Percentiles rank a stretch among this genome's conserved stretches.
These are phyloP conservation scores for Myxozyma kluyveri DNA, from an alignment of 805 yeast species.

Conservation along the genomic window DNA sequence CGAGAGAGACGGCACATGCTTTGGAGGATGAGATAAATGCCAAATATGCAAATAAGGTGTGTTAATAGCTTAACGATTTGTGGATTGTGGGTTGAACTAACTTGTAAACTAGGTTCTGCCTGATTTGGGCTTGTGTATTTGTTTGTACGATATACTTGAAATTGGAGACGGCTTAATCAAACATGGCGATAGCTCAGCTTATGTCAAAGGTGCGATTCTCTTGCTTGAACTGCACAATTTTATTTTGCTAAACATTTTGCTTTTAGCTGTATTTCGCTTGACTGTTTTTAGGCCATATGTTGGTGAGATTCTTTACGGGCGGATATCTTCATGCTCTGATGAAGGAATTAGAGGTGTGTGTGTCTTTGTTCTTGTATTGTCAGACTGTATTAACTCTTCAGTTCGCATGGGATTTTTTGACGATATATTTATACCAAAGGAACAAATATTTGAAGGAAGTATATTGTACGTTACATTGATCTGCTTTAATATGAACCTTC, in stretches of 20 bases:
- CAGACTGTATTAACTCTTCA: not conserved
- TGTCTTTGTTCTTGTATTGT: not conserved
- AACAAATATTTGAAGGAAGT: constrained; percentile 75
- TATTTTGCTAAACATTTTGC: not conserved
- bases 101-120: constrained; percentile 51
- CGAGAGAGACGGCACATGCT: constrained; percentile 67
- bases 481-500: not conserved
- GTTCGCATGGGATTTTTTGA: constrained; percentile 83
- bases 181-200: constrained; percentile 88
- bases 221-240: not conserved
- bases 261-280: constrained; percentile 59
- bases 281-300: constrained; percentile 89
- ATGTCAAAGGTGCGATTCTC: constrained; percentile 17
- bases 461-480: constrained; percentile 43
- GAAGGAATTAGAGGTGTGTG: constrained; percentile 72
- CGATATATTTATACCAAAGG: constrained; percentile 85
- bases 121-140: constrained; percentile 77
- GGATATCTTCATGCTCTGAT: constrained; percentile 82
- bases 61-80: not conserved
- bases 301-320: constrained; percentile 89
- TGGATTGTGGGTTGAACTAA: not conserved
- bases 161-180: constrained; percentile 84
- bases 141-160: constrained; percentile 78
- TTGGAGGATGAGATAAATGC: constrained; percentile 75
- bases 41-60: constrained; percentile 72